phyloP scores from a whole-genome alignment of 352 stramenopile genomes.

The Globisporangium middletonii region DNA sequence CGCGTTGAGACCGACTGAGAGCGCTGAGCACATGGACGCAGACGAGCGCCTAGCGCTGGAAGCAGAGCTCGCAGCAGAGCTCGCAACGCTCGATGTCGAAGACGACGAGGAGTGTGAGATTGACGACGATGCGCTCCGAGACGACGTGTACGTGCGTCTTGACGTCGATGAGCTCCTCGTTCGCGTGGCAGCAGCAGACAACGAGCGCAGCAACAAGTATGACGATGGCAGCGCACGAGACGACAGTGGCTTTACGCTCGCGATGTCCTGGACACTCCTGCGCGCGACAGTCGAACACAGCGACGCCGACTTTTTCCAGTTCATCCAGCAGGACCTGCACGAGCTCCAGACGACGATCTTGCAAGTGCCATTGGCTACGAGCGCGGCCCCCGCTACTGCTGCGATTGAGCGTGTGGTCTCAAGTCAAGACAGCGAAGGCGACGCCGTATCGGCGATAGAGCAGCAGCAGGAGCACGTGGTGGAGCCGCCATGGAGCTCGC shows the following conservation, averaged over 20 bases:
- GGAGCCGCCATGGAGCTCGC: too few relatives aligned
- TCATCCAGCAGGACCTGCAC: conserved; percentile 20
- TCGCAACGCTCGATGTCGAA: conserved; percentile 20
- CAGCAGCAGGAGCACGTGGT: too few relatives aligned
- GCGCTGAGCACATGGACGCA: conserved; percentile 15
- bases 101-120: background rate
- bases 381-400: background rate
- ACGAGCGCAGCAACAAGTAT: background rate
- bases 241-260: too few relatives aligned
- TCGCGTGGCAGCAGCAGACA: background rate
- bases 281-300: conserved; percentile 28
- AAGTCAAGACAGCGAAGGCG: too few relatives aligned
- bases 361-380: background rate
- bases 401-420: background rate
- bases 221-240: background rate
- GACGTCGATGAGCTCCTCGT: conserved; percentile 26
- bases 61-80: conserved; percentile 29
- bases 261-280: conserved; percentile 25
- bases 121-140: too few relatives aligned
- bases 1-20: too few relatives aligned
- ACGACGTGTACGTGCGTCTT: conserved; percentile 20
- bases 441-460: too few relatives aligned
- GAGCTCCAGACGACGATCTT: conserved; percentile 23
- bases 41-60: conserved; percentile 44
- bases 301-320: conserved; percentile 37